These are phyloP conservation scores for Ganoderma meredithae DNA, from an alignment of 1,284 basidiomycete species.

Conservation along the genomic window DNA sequence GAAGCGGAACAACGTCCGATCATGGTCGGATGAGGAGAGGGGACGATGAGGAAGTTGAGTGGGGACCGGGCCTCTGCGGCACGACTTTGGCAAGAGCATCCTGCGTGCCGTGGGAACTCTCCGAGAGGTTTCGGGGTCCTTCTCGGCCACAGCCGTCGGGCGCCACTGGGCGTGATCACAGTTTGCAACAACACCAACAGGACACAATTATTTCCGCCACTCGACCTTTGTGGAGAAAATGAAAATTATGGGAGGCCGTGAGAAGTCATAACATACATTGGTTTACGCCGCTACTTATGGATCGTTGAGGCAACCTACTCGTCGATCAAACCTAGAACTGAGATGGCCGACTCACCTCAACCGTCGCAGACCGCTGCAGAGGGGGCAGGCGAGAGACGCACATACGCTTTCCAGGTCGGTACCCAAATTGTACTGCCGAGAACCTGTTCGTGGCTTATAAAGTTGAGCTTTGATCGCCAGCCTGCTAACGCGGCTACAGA, in stretches of 20 bases:
- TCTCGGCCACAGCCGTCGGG: too few relatives aligned
- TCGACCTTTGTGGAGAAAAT: neutral
- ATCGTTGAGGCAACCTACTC: neutral
- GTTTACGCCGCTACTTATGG: neutral
- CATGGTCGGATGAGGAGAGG: neutral
- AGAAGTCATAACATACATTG: neutral
- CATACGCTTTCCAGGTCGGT: conserved; percentile 3
- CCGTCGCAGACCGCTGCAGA: neutral
- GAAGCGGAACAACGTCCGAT: neutral
- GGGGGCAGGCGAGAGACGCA: neutral
- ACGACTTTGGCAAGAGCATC: neutral
- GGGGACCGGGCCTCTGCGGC: too few relatives aligned
- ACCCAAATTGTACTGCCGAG: too few relatives aligned
- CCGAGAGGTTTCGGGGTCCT: neutral
- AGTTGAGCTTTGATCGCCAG: neutral
- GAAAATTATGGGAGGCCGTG: neutral
- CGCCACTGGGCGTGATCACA: too few relatives aligned
- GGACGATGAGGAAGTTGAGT: neutral
- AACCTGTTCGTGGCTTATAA: neutral
- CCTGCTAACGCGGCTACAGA: neutral
- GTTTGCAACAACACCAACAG: neutral
- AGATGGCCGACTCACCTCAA: conserved; percentile 1
- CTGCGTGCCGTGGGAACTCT: neutral
- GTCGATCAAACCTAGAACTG: neutral
- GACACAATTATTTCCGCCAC: neutral